A percentile compares a stretch with the other conserved stretches of the same genome.
Conservation (phyloP, 129 eudicot genomes). For the Kitagawia praeruptora region DNA sequence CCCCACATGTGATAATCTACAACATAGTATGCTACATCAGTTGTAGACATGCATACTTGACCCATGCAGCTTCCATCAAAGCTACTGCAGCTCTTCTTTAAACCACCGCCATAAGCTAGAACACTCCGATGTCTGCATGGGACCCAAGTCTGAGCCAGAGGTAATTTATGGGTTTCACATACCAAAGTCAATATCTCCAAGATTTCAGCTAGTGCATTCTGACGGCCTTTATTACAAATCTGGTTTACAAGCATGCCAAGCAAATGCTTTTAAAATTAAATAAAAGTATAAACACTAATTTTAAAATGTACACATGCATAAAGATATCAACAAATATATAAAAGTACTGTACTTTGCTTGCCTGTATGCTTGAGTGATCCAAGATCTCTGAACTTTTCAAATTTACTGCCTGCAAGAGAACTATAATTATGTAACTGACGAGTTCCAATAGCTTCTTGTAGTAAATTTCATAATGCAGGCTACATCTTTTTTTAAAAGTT, state of each 20-base stretch:
- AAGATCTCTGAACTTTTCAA: conserved; percentile 86
- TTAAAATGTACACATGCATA: background rate
- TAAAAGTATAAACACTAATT: background rate
- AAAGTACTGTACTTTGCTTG: conserved; percentile 22
- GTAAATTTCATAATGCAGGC: background rate
- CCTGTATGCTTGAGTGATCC: conserved; percentile 86
- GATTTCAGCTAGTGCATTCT: conserved; percentile 78
- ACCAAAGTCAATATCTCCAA: conserved; percentile 75
- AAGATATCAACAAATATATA: background rate
- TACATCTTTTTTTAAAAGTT: background rate
- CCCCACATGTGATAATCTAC: conserved; percentile 93
- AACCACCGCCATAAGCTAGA: conserved; percentile 85
- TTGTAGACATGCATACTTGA: conserved; percentile 93
- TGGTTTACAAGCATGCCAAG: conserved; percentile 34
- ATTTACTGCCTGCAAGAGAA: conserved; percentile 87
- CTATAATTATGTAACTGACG: conserved; percentile 27
- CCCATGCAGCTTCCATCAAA: conserved; percentile 97
- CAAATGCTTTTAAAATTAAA: conserved; percentile 14
- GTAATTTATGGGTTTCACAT: conserved; percentile 75
- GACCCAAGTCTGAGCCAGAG: conserved; percentile 94
- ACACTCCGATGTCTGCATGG: conserved; percentile 93
- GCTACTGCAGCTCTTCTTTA: conserved; percentile 83
- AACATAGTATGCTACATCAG: conserved; percentile 77
- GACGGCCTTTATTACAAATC: conserved; percentile 92
- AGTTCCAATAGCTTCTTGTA: background rate